These are phyloP conservation scores for Begonia fuchsioides DNA, from an alignment of 306 rosid genomes.

Conservation along the genomic window DNA sequence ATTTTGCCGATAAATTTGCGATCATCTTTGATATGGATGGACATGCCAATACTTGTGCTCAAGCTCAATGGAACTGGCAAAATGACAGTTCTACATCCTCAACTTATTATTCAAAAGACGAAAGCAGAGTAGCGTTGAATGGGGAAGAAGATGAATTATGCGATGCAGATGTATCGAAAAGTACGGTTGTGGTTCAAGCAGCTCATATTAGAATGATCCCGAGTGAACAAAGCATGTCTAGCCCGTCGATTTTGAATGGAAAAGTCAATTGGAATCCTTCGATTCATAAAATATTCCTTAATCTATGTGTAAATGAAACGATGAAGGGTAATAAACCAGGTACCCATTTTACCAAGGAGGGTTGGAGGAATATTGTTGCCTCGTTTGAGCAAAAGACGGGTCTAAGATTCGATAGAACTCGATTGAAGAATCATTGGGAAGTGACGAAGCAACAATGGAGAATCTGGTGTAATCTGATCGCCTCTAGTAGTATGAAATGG, in stretches of 20 bases:
- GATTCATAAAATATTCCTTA: constrained; percentile 39
- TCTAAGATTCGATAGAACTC: constrained; percentile 34
- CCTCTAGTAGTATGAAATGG: constrained; percentile 52
- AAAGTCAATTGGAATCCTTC: constrained; percentile 46
- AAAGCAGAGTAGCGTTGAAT: constrained; percentile 2
- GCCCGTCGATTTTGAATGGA: constrained; percentile 24
- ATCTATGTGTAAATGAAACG: constrained; percentile 48
- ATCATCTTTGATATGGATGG: constrained; percentile 25
- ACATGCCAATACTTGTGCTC: constrained; percentile 12
- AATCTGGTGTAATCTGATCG: constrained; percentile 42
- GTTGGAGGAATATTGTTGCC: constrained; percentile 49
- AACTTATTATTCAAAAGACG: constrained; percentile 15
- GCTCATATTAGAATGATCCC: constrained; percentile 24
- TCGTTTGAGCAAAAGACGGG: constrained; percentile 37
- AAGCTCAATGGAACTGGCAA: constrained; percentile 17
- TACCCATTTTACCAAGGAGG: constrained; percentile 56
- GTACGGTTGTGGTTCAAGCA: constrained; percentile 22
- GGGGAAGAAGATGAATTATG: constrained; percentile 19
- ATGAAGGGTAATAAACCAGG: constrained; percentile 54
- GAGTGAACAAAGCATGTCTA: constrained; percentile 39
- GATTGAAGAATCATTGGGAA: constrained; percentile 72
- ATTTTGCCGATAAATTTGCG: constrained; percentile 26
- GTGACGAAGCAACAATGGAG: constrained; percentile 51
- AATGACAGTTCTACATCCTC: constrained; percentile 22
- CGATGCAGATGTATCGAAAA: constrained; percentile 17